Base-by-base conservation (phyloP, 1,139 yeast species). In the Yamadazyma triangularis region DNA sequence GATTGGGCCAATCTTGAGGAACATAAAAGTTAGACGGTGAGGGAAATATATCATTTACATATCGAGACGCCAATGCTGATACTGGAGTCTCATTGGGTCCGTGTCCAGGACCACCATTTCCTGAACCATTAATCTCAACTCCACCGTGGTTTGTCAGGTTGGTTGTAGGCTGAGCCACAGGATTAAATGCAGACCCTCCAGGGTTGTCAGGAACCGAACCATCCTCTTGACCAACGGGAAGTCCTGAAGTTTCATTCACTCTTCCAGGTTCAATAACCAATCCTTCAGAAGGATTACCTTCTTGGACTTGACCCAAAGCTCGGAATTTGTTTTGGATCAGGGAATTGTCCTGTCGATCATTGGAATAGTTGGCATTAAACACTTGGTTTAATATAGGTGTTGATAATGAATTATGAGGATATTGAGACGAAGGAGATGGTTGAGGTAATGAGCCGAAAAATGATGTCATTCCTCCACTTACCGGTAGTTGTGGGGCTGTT, bases 1-100 rank as follows among this genome's bases (percentile, higher is more conserved):
- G 45, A 11, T 49, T 46, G n/a, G 64, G 53, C 73, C 73, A 67
- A 33, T 67, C 73, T 34, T 65, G 73, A 1, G 65, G 58, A 2
- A 60, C 65, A 33, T 66, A 71, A 39, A 73, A 70, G 32, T 65
- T 73, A 8, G 71, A 63, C 2, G 79, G 79, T 6, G 76, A 70
- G 11, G 78, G 78, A 48, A 73, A 73, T 46, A 73, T 60, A 43
- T 73, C 79, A 36, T 68, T 69, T 24, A 73, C 71, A 35, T 71
- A 73, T 30, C 75, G 57, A 4, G 73, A 64, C 0, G 77, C 76
- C 18, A 73, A 50, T 2, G 71, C 77, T 15, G 71, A 64, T 4
- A 70, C 47, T 2, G 78, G 79, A 0, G 76, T 67, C 31, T 70
- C 77, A n/a, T 20, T 28, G 66, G 20, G 9, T 18, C 20, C 74